Base-by-base conservation (phyloP, 2,329 filamentous ascomycete genomes). In the Conoideocrella luteorostrata region DNA sequence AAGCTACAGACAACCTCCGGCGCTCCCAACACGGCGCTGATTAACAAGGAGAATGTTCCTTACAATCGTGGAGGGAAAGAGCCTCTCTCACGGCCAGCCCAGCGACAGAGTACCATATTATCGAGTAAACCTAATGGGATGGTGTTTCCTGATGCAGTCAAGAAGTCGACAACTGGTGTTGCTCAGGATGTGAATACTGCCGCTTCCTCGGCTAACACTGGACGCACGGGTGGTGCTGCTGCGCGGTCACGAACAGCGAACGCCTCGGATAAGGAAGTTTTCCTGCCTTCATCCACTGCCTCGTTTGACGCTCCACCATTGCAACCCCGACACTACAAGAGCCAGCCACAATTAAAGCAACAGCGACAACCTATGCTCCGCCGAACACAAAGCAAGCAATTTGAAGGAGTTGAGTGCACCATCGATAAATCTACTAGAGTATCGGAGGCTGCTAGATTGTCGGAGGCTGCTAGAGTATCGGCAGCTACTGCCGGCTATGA, bases 261-360 rank as follows among this genome's bases (percentile, higher is more conserved):
- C 37, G 22, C 30, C 9, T 22, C 47, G 13, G 48, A 48, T 7
- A 39, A 41, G 23, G 47, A 47, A 21, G 37, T 23, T 18, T 24
- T 26, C 17, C 18, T 43, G 15, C 15, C 44, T 28, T 24, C 38
- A 24, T 42, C 41, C 10, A 45, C 42, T 35, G 41, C 35, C 17
- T 35, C 49, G 12, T 26, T 53, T 10, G 55, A 61, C 38, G 47
- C 50, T 17, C 48, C 54, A 36, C 47, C 58, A 26, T 53, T 59
- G 22, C 63, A 66, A 42, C 65, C 67, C 46, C 71, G 74, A 26
- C 74, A 77, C 39, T 62, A 72, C 61, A 75, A 70, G 57, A 77
- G 73, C 54, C 75, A 78, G 56, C 74, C 75, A 10, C 67, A 71
- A 43, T 64, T 78, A 39, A 73, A 71, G 50, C 50, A 57, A 36